Evolutionary conservation across 2,329 filamentous ascomycete genomes (phyloP).

Genomic region (Hypocrella siamensis): DNA sequence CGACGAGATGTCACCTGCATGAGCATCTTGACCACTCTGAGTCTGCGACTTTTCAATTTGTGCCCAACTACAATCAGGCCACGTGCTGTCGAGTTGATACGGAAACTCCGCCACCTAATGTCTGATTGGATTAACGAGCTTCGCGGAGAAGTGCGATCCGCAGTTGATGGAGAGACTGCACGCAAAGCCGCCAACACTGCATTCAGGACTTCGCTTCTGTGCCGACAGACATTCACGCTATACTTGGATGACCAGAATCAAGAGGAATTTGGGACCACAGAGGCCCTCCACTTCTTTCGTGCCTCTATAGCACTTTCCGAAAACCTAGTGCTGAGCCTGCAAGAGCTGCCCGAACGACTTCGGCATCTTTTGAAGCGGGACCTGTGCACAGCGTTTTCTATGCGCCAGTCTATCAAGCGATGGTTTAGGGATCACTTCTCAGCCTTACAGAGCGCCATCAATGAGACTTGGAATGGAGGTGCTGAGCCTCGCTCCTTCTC

Average conservation of each 20-base stretch:
- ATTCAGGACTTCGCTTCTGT: slow-evolving; percentile 41
- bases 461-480: slow-evolving; percentile 1
- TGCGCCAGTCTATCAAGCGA: slow-evolving; percentile 2
- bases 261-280: background rate
- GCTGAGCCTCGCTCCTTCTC: background rate
- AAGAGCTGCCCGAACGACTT: slow-evolving; percentile 2
- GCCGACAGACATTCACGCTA: slow-evolving; percentile 22
- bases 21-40: slow-evolving; percentile 37
- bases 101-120: slow-evolving; percentile 23
- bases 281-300: slow-evolving; percentile 8
- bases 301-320: slow-evolving; percentile 13
- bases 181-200: slow-evolving; percentile 21
- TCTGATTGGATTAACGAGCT: slow-evolving; percentile 33
- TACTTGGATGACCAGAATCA: background rate
- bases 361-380: slow-evolving; percentile 8
- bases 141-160: slow-evolving; percentile 24
- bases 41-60: slow-evolving; percentile 20
- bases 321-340: slow-evolving; percentile 8
- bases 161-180: slow-evolving; percentile 19
- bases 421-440: background rate
- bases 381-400: slow-evolving; percentile 4
- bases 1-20: slow-evolving; percentile 45
- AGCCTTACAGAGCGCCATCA: background rate
- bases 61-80: slow-evolving; percentile 2
- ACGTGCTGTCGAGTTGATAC: slow-evolving; percentile 18